A percentile compares a stretch with the other conserved stretches of the same genome.
These are phyloP conservation scores for Tubosaeta sp. DNA, from an alignment of 768 basidiomycete genomes.

Conservation along the genomic window DNA sequence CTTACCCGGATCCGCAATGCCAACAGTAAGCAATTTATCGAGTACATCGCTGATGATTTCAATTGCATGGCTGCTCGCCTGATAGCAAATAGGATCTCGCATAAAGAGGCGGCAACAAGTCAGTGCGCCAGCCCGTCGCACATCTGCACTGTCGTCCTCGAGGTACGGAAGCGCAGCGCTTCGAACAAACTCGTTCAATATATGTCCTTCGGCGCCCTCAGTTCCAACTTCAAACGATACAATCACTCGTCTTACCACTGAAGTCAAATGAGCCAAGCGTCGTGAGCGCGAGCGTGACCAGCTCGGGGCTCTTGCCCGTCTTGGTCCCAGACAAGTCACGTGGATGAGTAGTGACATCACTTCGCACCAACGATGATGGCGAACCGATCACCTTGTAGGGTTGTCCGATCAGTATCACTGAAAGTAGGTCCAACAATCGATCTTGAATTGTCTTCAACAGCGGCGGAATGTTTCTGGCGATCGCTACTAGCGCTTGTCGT, in stretches of 20 bases:
- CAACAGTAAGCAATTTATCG: constrained; percentile 91
- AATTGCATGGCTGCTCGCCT: constrained; percentile 93
- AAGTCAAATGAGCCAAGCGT: constrained; percentile 94
- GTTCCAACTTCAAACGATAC: constrained; percentile 2
- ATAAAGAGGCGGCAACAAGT: constrained; percentile 92
- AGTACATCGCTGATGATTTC: constrained; percentile 98
- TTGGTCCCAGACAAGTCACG: constrained; percentile 51
- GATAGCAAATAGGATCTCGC: constrained; percentile 92
- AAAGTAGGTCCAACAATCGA: constrained; percentile 83
- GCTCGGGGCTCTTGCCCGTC: constrained; percentile 60
- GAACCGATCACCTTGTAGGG: constrained; percentile 87
- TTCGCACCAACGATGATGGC: constrained; percentile 56
- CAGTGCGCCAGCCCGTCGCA: constrained; percentile 83
- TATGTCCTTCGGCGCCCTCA: constrained; percentile 57
- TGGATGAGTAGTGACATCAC: constrained; percentile 45
- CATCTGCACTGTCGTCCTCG: constrained; percentile 86
- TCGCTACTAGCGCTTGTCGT: constrained; percentile 75
- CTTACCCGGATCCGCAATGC: constrained; percentile 91
- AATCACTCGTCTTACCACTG: constrained; percentile 52
- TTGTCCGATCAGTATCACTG: constrained; percentile 75
- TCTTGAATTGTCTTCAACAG: constrained; percentile 93
- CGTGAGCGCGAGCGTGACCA: constrained; percentile 76
- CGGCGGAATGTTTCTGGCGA: constrained; percentile 85
- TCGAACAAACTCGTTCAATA: constrained; percentile 93
- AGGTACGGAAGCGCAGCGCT: constrained; percentile 88